These are phyloP conservation scores for Astragalus glycyphyllos DNA, from an alignment of 306 rosid genomes.

Conservation along the genomic window DNA sequence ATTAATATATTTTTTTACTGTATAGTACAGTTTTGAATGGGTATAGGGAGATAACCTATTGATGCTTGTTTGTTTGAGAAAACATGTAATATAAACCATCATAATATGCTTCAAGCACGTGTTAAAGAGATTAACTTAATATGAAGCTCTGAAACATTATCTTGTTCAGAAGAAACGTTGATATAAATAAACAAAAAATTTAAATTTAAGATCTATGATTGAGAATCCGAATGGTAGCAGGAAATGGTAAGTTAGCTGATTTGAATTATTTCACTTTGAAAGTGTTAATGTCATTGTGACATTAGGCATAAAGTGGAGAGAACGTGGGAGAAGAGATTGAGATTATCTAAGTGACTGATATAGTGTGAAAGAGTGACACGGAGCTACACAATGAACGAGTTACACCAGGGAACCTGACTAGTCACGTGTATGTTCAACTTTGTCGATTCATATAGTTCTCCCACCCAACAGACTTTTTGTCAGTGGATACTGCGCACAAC, in stretches of 20 bases:
- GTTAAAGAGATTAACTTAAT: not conserved
- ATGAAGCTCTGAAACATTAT: not conserved
- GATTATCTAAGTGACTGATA: too few relatives aligned
- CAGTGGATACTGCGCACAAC: too few relatives aligned
- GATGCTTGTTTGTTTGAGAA: constrained; percentile 12
- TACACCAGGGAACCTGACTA: too few relatives aligned
- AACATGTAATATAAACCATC: not conserved
- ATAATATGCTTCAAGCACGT: not conserved
- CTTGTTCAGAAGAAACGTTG: not conserved
- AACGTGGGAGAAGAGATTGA: too few relatives aligned
- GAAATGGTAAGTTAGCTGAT: constrained; percentile 3
- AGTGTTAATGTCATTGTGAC: too few relatives aligned
- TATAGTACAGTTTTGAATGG: not conserved
- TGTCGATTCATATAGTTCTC: too few relatives aligned
- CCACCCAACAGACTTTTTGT: too few relatives aligned
- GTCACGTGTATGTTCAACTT: not conserved
- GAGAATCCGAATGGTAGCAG: not conserved
- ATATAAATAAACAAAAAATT: not conserved
- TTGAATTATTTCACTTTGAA: too few relatives aligned
- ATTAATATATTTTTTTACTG: not conserved
- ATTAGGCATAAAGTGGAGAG: too few relatives aligned
- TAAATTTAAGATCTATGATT: constrained; percentile 3
- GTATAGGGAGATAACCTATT: not conserved
- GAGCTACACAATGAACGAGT: too few relatives aligned
- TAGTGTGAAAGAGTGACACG: too few relatives aligned